Percentiles rank a stretch among this genome's conserved stretches.
These are phyloP conservation scores for Cutaneotrichosporon cutaneum DNA, from an alignment of 1,284 basidiomycete species.

Conservation along the genomic window DNA sequence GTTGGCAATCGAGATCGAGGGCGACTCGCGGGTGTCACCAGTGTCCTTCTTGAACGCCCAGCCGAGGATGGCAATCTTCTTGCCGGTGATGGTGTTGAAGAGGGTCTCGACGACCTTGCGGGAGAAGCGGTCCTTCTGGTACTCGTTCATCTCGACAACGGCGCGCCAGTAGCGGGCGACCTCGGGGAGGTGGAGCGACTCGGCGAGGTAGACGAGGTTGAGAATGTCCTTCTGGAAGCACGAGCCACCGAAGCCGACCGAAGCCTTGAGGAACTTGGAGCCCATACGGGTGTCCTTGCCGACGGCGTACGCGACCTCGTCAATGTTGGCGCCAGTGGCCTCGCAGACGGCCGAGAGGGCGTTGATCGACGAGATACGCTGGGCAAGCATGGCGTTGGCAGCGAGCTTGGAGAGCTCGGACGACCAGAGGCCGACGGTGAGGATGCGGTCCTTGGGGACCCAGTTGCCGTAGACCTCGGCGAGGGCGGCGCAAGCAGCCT, in stretches of 20 bases:
- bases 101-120: slow-evolving; percentile 89
- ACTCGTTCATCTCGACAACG: slow-evolving; percentile 94
- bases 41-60: slow-evolving; percentile 92
- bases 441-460: slow-evolving; percentile 80
- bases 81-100: slow-evolving; percentile 79
- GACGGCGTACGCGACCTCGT: slow-evolving; percentile 93
- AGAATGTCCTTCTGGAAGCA: slow-evolving; percentile 99
- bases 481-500: slow-evolving; percentile 74
- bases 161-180: slow-evolving; percentile 98
- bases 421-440: slow-evolving; percentile 97
- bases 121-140: slow-evolving; percentile 86
- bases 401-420: slow-evolving; percentile 98
- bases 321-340: slow-evolving; percentile 98
- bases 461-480: slow-evolving; percentile 87
- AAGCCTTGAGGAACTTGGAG: slow-evolving; percentile 85
- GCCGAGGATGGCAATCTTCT: slow-evolving; percentile 94
- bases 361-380: slow-evolving; percentile 97
- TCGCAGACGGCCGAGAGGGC: slow-evolving; percentile 98
- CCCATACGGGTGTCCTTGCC: slow-evolving; percentile 92
- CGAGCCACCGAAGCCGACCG: slow-evolving; percentile 85
- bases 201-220: slow-evolving; percentile 94
- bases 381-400: slow-evolving; percentile 97
- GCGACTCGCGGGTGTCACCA: slow-evolving; percentile 94
- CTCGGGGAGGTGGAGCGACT: slow-evolving; percentile 89
- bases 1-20: slow-evolving; percentile 90